Evolutionary conservation across 129 eudicot species (phyloP).

Genomic region (Scalesia atractyloides): DNA sequence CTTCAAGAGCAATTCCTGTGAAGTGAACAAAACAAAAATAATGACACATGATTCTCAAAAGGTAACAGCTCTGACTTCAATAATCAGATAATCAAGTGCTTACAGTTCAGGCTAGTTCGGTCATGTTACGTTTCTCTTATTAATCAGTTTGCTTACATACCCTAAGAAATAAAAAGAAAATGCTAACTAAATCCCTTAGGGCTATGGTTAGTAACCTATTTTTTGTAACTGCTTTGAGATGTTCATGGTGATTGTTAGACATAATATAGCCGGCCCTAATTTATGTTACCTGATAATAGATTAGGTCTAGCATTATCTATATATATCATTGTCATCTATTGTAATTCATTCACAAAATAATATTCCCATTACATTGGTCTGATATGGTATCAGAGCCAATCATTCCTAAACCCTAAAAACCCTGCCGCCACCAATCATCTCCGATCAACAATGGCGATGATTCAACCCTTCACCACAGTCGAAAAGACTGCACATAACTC

Average conservation of each 20-base stretch:
- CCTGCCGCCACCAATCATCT: no score
- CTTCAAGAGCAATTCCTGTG: conserved; percentile 66
- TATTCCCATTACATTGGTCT: no score
- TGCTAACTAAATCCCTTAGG: background rate
- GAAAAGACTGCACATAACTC: no score
- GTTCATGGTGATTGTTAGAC: background rate
- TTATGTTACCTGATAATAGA: no score
- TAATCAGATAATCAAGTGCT: background rate
- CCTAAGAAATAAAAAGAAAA: background rate
- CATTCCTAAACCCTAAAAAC: no score
- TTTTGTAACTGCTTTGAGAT: background rate
- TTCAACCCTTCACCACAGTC: no score
- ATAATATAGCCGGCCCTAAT: no score
- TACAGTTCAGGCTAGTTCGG: background rate
- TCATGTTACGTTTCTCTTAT: background rate
- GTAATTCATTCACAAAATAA: no score
- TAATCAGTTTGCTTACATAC: background rate
- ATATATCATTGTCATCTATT: no score
- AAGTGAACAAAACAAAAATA: conserved; percentile 15
- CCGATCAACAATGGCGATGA: no score
- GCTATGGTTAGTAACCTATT: background rate
- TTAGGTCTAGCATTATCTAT: no score
- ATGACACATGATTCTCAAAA: background rate
- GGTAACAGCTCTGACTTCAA: background rate
- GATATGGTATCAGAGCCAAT: no score